Conservation (phyloP, 208 protist species). For the Borovskyia barvae region DNA sequence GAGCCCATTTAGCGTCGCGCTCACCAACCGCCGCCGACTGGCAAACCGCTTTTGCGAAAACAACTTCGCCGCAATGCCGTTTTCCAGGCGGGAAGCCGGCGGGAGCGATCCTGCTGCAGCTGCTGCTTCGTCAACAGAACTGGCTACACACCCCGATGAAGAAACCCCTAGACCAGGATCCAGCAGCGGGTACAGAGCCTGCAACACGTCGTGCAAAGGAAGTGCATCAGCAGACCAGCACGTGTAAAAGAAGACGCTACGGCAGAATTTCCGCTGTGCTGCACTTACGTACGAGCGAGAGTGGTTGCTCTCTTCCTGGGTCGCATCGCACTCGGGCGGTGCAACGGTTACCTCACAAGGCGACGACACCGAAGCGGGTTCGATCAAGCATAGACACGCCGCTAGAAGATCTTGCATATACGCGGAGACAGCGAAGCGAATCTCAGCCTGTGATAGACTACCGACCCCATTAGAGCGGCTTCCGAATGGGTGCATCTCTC, state of each 20-base stretch:
- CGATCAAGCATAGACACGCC: conserved; percentile 38
- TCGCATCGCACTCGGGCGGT: conserved; percentile 4
- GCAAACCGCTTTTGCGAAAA: conserved; percentile 35
- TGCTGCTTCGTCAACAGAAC: neutral
- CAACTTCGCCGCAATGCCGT: conserved; percentile 45
- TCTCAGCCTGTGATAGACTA: too few relatives aligned
- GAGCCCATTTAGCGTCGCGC: conserved; percentile 51
- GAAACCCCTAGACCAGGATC: conserved; percentile 12
- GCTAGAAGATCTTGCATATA: conserved; percentile 65
- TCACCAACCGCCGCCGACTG: conserved; percentile 29
- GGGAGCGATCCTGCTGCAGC: neutral
- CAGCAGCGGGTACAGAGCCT: conserved; percentile 75
- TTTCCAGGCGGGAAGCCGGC: conserved; percentile 13
- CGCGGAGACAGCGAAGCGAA: conserved; percentile 17
- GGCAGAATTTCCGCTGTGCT: conserved; percentile 41
- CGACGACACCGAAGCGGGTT: conserved; percentile 3
- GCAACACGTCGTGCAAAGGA: conserved; percentile 32
- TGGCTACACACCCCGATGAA: neutral
- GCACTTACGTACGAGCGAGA: conserved; percentile 62
- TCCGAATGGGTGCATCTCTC: too few relatives aligned
- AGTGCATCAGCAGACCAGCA: conserved; percentile 40
- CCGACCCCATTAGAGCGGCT: too few relatives aligned
- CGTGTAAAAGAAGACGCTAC: conserved; percentile 50
- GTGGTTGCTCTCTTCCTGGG: conserved; percentile 11
- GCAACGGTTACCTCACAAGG: neutral